Conservation (phyloP, 371 early-diverging fungal species). For the Mortierella polycephala region DNA sequence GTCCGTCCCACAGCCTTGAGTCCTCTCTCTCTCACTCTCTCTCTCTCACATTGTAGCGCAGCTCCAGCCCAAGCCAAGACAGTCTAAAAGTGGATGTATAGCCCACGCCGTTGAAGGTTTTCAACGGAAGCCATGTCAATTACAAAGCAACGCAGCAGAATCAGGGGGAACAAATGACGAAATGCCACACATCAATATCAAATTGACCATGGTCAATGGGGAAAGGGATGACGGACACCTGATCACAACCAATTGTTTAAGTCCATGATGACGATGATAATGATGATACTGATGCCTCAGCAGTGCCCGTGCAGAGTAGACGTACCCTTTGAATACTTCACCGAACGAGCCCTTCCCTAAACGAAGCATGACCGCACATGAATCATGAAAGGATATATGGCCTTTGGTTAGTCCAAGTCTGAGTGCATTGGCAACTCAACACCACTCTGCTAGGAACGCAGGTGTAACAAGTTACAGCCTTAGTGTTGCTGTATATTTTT, state of each 20-base stretch:
- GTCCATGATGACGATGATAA: background rate
- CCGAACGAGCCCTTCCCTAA: slow-evolving; percentile 90
- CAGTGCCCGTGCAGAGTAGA: background rate
- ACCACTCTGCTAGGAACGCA: background rate
- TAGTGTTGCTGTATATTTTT: background rate
- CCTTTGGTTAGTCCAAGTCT: background rate
- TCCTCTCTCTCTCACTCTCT: too few relatives aligned
- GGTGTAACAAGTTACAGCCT: slow-evolving; percentile 16
- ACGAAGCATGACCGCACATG: background rate
- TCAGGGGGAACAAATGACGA: slow-evolving; percentile 5
- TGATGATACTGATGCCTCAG: background rate
- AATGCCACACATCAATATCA: background rate
- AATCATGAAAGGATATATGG: background rate
- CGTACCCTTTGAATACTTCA: slow-evolving; percentile 89
- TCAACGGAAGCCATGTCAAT: too few relatives aligned
- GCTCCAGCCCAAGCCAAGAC: too few relatives aligned
- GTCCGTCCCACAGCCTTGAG: too few relatives aligned
- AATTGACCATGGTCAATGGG: background rate
- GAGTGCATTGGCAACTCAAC: background rate
- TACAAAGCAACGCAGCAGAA: background rate
- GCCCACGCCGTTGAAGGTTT: too few relatives aligned
- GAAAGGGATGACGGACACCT: slow-evolving; percentile 8
- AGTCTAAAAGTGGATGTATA: too few relatives aligned
- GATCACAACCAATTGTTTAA: slow-evolving; percentile 10
- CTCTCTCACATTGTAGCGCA: too few relatives aligned